phyloP scores from a whole-genome alignment of 2,329 filamentous ascomycete genomes.

The Fusarium sp. region DNA sequence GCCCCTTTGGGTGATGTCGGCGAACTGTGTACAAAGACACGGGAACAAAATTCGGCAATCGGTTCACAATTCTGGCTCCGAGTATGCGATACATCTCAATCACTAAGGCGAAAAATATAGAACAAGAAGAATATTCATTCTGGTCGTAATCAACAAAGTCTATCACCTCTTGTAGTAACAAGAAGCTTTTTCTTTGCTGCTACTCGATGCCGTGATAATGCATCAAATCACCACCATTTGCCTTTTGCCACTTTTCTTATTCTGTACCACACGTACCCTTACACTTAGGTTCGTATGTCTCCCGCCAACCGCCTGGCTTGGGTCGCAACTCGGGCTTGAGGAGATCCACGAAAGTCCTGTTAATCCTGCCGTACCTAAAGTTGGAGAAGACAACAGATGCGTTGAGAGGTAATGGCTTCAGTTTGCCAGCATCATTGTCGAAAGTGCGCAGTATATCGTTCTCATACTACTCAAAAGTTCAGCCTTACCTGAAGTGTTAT shows the following conservation, averaged over 20 bases:
- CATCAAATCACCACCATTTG: no score
- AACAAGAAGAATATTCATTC: not conserved
- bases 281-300: no score
- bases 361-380: not conserved
- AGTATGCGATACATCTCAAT: not conserved
- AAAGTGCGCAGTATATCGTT: not conserved
- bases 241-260: no score
- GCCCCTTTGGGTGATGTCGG: not conserved
- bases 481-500: not conserved
- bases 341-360: not conserved
- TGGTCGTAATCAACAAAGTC: not conserved
- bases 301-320: not conserved
- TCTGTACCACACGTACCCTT: no score
- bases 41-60: conserved; percentile 1
- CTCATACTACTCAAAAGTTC: not conserved
- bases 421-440: not conserved
- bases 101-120: no score
- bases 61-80: not conserved
- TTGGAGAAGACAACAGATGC: not conserved
- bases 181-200: not conserved
- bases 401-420: not conserved
- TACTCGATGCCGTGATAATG: no score
- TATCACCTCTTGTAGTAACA: accelerated
- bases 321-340: not conserved
- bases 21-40: not conserved